A percentile compares a stretch with the other conserved stretches of the same genome.
Evolutionary conservation across 2,329 filamentous ascomycete species (phyloP).

Genomic region (Cytospora piceae): DNA sequence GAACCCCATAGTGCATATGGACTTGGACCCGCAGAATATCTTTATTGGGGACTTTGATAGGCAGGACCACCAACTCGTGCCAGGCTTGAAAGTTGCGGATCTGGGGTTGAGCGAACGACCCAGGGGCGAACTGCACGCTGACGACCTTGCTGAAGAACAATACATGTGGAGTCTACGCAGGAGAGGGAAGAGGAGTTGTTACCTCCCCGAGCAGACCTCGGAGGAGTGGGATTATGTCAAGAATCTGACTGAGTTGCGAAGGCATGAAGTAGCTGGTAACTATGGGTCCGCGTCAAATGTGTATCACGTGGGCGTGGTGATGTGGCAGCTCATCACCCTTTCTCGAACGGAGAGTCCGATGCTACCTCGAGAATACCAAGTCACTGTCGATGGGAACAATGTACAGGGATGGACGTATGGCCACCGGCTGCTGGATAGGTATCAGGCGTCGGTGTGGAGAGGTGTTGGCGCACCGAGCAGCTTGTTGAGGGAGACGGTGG

Average conservation of each 20-base stretch:
- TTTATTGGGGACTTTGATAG: constrained; percentile 5
- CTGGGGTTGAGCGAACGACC: constrained; percentile 8
- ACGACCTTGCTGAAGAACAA: constrained; percentile 10
- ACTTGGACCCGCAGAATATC: constrained; percentile 13
- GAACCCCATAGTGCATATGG: constrained; percentile 13
- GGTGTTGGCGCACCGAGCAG: neutral
- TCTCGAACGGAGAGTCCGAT: neutral
- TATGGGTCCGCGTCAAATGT: constrained; percentile 13
- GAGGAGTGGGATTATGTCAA: constrained; percentile 13
- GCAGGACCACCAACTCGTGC: too few relatives aligned
- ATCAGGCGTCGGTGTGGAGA: neutral
- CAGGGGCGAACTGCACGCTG: neutral
- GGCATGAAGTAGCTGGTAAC: neutral
- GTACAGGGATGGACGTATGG: constrained; percentile 13
- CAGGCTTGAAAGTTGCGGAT: neutral
- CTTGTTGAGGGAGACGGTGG: constrained; percentile 2
- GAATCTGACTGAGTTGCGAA: neutral
- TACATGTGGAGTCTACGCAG: neutral
- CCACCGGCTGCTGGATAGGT: neutral
- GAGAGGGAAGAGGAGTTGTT: constrained; percentile 7
- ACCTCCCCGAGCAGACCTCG: constrained; percentile 7
- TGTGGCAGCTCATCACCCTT: constrained; percentile 12
- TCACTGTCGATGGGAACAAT: neutral
- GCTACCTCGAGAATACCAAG: neutral
- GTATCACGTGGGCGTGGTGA: constrained; percentile 11